Evolutionary conservation across 2,329 filamentous ascomycete species (phyloP).

Genomic region (Microascus cirrosus): DNA sequence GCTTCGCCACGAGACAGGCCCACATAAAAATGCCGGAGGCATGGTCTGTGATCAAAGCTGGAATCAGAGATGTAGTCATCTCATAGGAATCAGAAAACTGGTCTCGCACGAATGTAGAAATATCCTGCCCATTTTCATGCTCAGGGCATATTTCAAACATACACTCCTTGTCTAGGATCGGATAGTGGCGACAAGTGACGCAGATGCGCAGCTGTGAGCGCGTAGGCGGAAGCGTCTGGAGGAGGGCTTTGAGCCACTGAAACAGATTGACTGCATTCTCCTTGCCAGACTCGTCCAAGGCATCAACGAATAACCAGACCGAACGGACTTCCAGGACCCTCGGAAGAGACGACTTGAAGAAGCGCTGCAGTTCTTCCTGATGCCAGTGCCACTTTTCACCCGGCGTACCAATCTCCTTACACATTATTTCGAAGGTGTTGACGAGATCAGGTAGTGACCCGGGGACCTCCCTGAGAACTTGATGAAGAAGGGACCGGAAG

Average conservation of each 20-base stretch:
- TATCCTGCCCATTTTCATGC: constrained; percentile 16
- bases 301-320: constrained; percentile 19
- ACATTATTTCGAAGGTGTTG: constrained; percentile 6
- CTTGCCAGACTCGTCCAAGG: constrained; percentile 21
- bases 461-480: constrained; percentile 15
- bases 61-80: neutral
- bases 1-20: constrained; percentile 18
- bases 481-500: constrained; percentile 21
- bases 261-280: constrained; percentile 11
- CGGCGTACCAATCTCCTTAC: constrained; percentile 4
- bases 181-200: constrained; percentile 21
- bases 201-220: constrained; percentile 14
- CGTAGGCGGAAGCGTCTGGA: constrained; percentile 6
- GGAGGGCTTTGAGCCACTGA: constrained; percentile 10
- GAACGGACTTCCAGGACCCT: constrained; percentile 9
- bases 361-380: constrained; percentile 9
- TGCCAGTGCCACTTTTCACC: constrained; percentile 17
- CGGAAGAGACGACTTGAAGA: constrained; percentile 11
- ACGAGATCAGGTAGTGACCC: constrained; percentile 10
- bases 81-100: constrained; percentile 8
- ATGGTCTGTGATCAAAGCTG: constrained; percentile 11
- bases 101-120: constrained; percentile 12
- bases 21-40: constrained; percentile 23
- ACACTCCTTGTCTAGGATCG: constrained; percentile 10
- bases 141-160: constrained; percentile 17